Conservation (phyloP, 2,329 filamentous ascomycete species). For the Xylariaceae sp. region DNA sequence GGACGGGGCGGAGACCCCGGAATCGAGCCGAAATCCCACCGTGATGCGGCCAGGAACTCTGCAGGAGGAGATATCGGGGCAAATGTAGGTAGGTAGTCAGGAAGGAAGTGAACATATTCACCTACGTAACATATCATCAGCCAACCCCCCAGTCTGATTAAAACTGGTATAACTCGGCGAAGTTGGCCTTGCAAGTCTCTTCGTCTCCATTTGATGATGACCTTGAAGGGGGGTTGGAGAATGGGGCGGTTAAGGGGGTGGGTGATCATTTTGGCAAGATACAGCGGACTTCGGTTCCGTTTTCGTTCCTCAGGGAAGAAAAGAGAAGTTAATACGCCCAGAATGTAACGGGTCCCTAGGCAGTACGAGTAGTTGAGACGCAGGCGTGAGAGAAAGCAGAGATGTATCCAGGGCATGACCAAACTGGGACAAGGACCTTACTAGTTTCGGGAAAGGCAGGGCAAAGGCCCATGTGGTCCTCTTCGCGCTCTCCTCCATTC, state of each 20-base stretch:
- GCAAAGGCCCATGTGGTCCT: conserved; percentile 13
- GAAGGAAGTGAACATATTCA: neutral
- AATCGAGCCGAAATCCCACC: neutral
- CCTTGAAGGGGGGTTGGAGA: neutral
- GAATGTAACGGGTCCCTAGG: conserved; percentile 17
- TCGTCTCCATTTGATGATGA: neutral
- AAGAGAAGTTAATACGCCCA: conserved; percentile 8
- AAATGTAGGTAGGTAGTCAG: neutral
- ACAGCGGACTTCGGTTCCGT: neutral
- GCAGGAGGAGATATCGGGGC: neutral
- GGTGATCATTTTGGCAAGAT: neutral
- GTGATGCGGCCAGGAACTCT: neutral
- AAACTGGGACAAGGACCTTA: conserved; percentile 9
- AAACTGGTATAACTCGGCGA: too few relatives aligned
- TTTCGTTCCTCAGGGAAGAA: conserved; percentile 6
- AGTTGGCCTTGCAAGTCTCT: neutral
- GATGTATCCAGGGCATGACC: conserved; percentile 1
- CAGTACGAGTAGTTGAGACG: conserved; percentile 12
- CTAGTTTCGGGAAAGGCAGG: neutral
- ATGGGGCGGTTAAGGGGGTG: neutral
- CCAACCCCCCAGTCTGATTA: too few relatives aligned
- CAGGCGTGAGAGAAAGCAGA: neutral
- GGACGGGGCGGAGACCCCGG: neutral
- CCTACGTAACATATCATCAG: too few relatives aligned
- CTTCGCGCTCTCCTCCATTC: conserved; percentile 6